Evolutionary conservation across 2,329 filamentous ascomycete species (phyloP).

Genomic region (Thelonectria discophora): DNA sequence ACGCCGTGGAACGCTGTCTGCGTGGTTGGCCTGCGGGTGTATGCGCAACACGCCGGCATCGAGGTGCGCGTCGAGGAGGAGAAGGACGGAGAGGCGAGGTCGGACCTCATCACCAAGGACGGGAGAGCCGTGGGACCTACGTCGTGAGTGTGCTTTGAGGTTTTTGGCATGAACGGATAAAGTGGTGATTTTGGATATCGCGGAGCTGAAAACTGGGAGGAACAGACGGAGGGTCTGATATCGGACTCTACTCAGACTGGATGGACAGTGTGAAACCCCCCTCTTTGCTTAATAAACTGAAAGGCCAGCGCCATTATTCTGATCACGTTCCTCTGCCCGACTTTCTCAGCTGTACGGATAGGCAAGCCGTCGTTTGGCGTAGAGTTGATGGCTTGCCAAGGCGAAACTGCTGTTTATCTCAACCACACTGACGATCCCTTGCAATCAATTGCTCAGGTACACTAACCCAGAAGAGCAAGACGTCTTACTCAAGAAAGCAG

Average conservation of each 20-base stretch:
- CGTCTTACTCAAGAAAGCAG: background rate
- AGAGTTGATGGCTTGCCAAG: background rate
- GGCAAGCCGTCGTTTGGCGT: slow-evolving; percentile 6
- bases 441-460: background rate
- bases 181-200: background rate
- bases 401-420: slow-evolving; percentile 6
- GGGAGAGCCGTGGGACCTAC: slow-evolving; percentile 22
- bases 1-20: slow-evolving; percentile 54
- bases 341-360: too few relatives aligned
- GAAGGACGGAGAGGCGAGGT: slow-evolving; percentile 38
- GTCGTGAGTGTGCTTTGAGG: slow-evolving; percentile 17
- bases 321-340: background rate
- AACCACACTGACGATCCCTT: slow-evolving; percentile 11
- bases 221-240: background rate
- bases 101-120: slow-evolving; percentile 33
- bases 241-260: slow-evolving; percentile 12
- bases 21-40: slow-evolving; percentile 52
- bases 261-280: background rate
- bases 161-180: background rate
- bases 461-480: slow-evolving; percentile 4
- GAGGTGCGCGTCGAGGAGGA: slow-evolving; percentile 48
- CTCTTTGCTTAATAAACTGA: background rate
- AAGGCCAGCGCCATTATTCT: background rate
- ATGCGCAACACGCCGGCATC: slow-evolving; percentile 48
- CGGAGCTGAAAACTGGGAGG: background rate